These are phyloP conservation scores for Scheffersomyces spartinae DNA, from an alignment of 805 yeast species.

Conservation along the genomic window DNA sequence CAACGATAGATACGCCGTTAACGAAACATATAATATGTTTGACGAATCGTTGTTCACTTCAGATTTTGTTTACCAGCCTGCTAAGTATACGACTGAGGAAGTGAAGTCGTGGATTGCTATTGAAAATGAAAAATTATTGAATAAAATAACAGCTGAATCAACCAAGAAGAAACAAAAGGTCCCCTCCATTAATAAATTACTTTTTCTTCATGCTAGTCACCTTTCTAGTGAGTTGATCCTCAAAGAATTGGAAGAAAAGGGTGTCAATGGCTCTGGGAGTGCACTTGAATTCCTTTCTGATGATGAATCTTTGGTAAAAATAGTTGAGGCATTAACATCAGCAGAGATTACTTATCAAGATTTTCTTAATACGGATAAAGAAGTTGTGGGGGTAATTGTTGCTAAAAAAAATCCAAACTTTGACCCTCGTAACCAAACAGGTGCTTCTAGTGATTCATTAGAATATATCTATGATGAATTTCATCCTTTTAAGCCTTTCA, in stretches of 20 bases:
- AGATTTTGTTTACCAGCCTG: conserved; percentile 5
- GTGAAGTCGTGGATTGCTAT: conserved; percentile 28
- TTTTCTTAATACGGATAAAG: conserved; percentile 21
- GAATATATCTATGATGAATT: conserved; percentile 51
- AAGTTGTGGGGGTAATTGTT: conserved; percentile 48
- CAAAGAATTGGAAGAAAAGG: conserved; percentile 35
- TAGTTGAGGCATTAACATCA: conserved; percentile 31
- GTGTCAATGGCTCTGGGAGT: conserved; percentile 34
- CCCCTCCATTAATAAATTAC: conserved; percentile 54
- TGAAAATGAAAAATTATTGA: conserved; percentile 16
- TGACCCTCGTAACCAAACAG: conserved; percentile 23
- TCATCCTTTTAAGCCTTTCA: conserved; percentile 53
- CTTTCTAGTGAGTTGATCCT: conserved; percentile 71
- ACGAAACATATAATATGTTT: conserved; percentile 56
- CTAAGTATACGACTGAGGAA: conserved; percentile 15
- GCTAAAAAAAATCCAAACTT: conserved; percentile 46
- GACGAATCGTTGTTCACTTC: conserved; percentile 36
- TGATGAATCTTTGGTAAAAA: conserved; percentile 14
- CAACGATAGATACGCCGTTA: conserved; percentile 58
- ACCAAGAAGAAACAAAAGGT: conserved; percentile 31
- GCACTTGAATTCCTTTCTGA: conserved; percentile 17
- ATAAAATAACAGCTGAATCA: conserved; percentile 4
- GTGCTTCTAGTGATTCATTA: conserved; percentile 20
- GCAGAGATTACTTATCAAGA: conserved; percentile 34
- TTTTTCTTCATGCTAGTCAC: conserved; percentile 59